Percentiles rank a stretch among this genome's conserved stretches.
Conservation (phyloP, 192 early-diverging fungal genomes). For the Dispira simplex region DNA sequence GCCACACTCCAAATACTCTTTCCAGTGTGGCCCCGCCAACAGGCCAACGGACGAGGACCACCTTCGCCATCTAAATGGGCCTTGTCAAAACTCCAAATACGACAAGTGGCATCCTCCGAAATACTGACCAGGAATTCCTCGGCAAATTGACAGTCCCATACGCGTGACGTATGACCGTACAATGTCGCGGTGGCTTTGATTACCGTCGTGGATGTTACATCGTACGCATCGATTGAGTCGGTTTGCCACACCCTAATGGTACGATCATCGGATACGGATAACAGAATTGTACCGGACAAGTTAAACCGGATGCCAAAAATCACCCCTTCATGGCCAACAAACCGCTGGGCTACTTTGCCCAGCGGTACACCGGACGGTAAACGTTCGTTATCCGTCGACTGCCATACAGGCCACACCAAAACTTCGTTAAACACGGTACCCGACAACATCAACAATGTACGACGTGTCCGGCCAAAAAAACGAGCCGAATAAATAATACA, state of each 20-base stretch:
- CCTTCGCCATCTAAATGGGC: slow-evolving; percentile 18
- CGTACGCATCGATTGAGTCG: slow-evolving; percentile 6
- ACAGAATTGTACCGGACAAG: slow-evolving; percentile 32
- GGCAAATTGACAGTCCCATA: slow-evolving; percentile 63
- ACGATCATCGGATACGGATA: slow-evolving; percentile 72
- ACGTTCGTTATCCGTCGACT: slow-evolving; percentile 22
- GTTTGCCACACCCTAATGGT: slow-evolving; percentile 56
- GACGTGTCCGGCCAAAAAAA: slow-evolving; percentile 38
- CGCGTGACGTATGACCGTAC: slow-evolving; percentile 60
- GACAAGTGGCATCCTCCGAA: slow-evolving; percentile 65
- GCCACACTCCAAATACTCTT: slow-evolving; percentile 76
- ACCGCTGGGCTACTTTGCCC: background rate
- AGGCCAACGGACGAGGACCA: slow-evolving; percentile 35
- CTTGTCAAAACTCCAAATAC: slow-evolving; percentile 44
- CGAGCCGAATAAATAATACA: slow-evolving; percentile 65
- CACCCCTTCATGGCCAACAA: slow-evolving; percentile 36
- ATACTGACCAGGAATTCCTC: slow-evolving; percentile 42
- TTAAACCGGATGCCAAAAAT: slow-evolving; percentile 62
- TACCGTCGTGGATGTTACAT: slow-evolving; percentile 12
- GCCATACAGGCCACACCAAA: slow-evolving; percentile 49
- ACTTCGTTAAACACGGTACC: slow-evolving; percentile 82
- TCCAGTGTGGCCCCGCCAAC: slow-evolving; percentile 63
- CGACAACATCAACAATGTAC: slow-evolving; percentile 36
- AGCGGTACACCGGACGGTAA: background rate
- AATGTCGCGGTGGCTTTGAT: slow-evolving; percentile 15